phyloP scores from a whole-genome alignment of 1,139 yeast genomes.

The Eremothecium cymbalariae region DNA sequence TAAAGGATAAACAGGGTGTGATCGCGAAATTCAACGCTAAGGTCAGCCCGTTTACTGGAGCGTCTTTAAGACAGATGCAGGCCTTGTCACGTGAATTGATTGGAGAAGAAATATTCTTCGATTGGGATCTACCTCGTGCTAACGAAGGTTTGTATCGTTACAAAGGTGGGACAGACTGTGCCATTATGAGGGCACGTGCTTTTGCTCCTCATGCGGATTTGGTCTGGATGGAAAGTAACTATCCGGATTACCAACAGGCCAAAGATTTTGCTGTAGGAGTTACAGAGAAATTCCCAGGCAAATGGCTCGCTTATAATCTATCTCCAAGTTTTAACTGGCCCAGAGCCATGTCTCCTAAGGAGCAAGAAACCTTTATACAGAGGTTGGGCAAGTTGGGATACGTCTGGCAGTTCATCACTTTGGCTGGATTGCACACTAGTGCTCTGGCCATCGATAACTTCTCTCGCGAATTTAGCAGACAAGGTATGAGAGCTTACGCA shows the following conservation, averaged over 20 bases:
- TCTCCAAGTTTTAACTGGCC: constrained; percentile 99
- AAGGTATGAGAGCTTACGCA: constrained; percentile 96
- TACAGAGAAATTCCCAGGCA: constrained; percentile 69
- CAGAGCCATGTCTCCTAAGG: constrained; percentile 78
- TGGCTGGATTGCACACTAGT: constrained; percentile 95
- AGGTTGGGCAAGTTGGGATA: constrained; percentile 86
- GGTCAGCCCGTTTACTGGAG: constrained; percentile 67
- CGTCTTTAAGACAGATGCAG: constrained; percentile 76
- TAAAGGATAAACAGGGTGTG: constrained; percentile 56
- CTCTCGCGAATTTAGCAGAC: constrained; percentile 65
- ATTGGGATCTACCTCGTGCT: constrained; percentile 95
- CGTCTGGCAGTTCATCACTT: constrained; percentile 96
- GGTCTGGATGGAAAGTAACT: constrained; percentile 98
- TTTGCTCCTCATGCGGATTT: constrained; percentile 92
- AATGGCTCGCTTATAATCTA: constrained; percentile 93
- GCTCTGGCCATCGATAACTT: constrained; percentile 88
- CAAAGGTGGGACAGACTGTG: constrained; percentile 95
- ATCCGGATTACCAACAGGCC: constrained; percentile 91
- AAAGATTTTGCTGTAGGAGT: constrained; percentile 92
- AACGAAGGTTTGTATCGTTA: constrained; percentile 97
- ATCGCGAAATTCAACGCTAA: constrained; percentile 58
- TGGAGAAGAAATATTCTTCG: constrained; percentile 80
- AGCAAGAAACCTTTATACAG: constrained; percentile 84
- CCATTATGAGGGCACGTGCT: constrained; percentile 94
- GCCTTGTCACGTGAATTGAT: constrained; percentile 64